Conservation (phyloP, 345 rosid species). For the Adansonia digitata region DNA sequence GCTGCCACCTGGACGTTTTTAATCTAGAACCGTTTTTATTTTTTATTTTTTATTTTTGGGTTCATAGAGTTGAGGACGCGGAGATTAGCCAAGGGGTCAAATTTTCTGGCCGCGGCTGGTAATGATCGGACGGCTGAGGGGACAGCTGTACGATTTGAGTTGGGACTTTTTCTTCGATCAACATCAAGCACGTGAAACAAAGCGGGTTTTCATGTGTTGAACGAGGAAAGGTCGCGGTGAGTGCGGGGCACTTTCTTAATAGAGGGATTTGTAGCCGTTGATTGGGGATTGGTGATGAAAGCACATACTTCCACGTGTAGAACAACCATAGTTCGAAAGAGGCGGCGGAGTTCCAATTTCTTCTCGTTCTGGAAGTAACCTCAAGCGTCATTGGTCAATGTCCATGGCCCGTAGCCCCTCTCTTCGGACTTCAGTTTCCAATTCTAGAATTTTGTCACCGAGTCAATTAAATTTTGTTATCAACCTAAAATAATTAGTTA, state of each 20-base stretch:
- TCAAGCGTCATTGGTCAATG: no score
- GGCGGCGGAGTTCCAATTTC: neutral
- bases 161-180: neutral
- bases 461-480: no score
- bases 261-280: neutral
- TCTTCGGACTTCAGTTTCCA: no score
- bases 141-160: neutral
- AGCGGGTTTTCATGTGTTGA: neutral
- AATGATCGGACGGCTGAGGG: neutral
- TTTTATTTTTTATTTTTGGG: no score
- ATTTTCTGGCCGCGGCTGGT: neutral
- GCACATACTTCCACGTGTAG: neutral
- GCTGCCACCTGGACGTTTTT: neutral
- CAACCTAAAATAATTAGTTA: no score
- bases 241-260: neutral
- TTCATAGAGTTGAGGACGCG: no score
- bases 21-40: no score
- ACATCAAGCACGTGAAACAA: neutral
- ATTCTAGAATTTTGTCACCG: no score
- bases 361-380: neutral
- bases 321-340: neutral
- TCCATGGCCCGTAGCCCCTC: neutral
- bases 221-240: constrained; percentile 1
- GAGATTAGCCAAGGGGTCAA: neutral
- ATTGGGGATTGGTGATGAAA: neutral